Evolutionary conservation across 2,329 filamentous ascomycete genomes (phyloP).

Genomic region (Pseudogymnoascus sp.): DNA sequence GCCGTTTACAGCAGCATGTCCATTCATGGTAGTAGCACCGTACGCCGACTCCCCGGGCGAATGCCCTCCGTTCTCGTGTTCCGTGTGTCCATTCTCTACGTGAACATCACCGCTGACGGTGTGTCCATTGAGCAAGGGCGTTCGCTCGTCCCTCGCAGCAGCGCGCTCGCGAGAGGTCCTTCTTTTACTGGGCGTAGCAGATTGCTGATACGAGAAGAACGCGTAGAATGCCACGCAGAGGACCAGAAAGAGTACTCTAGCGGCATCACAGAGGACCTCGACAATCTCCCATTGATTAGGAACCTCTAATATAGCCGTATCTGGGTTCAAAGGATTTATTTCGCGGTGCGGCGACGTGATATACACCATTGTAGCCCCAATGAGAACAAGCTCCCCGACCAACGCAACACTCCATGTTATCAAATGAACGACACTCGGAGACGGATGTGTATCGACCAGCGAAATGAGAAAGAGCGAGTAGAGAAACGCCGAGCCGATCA

Average conservation of each 20-base stretch:
- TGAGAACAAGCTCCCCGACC: conserved; percentile 64
- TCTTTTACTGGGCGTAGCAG: conserved; percentile 31
- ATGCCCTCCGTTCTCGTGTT: conserved; percentile 19
- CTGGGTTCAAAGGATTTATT: conserved; percentile 37
- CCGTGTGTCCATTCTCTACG: conserved; percentile 18
- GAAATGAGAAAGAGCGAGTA: conserved; percentile 82
- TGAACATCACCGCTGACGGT: conserved; percentile 11
- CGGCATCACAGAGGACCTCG: conserved; percentile 57
- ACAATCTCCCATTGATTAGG: conserved; percentile 49
- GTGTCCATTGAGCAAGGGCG: conserved; percentile 47
- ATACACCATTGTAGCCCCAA: conserved; percentile 59
- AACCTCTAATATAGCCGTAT: conserved; percentile 28
- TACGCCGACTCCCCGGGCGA: conserved; percentile 25
- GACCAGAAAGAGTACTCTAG: conserved; percentile 60
- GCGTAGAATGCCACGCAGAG: conserved; percentile 48
- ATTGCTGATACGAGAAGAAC: conserved; percentile 34
- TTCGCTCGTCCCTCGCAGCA: conserved; percentile 45
- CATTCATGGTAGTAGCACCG: conserved; percentile 30
- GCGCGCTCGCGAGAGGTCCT: conserved; percentile 37
- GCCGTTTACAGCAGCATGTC: conserved; percentile 32
- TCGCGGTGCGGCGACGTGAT: conserved; percentile 59
- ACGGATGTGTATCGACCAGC: conserved; percentile 72
- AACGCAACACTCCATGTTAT: conserved; percentile 69
- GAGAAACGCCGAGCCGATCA: conserved; percentile 77
- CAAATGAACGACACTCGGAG: conserved; percentile 73